Base-by-base conservation (phyloP, 2,329 filamentous ascomycete genomes). In the Xylariomycetidae sp. region DNA sequence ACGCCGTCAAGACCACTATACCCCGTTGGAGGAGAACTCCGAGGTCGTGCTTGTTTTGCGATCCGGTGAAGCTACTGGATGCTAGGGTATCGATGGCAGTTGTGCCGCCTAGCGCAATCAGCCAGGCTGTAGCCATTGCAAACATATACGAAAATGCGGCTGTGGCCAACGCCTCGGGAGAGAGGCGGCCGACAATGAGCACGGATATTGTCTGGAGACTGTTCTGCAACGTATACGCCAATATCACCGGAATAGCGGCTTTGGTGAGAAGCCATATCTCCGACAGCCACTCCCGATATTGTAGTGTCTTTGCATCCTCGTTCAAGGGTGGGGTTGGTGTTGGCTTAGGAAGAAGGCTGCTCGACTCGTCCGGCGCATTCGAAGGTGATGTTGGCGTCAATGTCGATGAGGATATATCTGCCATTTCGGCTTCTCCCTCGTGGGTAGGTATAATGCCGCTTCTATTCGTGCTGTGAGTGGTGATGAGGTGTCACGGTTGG, bases 121-220 rank as follows among this genome's bases (percentile, higher is more conserved):
- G 72, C 87, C 88, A 94, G 0, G 81, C 88, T 1, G 86, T 88
- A 15, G 84, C 80, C 84, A 90, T 88, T 34, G 88, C 88, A 48
- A 94, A 94, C 88, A 94, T 94, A 66, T 92, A 90, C 2, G 84
- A 85, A 51, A 94, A 94, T 1, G 88, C 87, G 1, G 86, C 82
- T 0, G 83, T 85, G 0, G 88, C 85, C 6, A 94, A 65, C 2
- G 87, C 80, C 57, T 92, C 83, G 1, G 88, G 82, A 0, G 84
- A 89, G 0, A 88, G 65, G 3, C 85, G 79, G 8, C 88, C 88
- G 3, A 87, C 86, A 23, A 94, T 80, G 28, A 94, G 64, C 4
- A 94, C 85, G 0, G 86, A 92, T 2, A 85, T 56, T 0, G 88
- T 94, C 54, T 94, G 88, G 0, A 94, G 66, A 5, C 83, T 88